phyloP scores from a whole-genome alignment of 495 filamentous ascomycete species.

The Amniculicola lignicola region DNA sequence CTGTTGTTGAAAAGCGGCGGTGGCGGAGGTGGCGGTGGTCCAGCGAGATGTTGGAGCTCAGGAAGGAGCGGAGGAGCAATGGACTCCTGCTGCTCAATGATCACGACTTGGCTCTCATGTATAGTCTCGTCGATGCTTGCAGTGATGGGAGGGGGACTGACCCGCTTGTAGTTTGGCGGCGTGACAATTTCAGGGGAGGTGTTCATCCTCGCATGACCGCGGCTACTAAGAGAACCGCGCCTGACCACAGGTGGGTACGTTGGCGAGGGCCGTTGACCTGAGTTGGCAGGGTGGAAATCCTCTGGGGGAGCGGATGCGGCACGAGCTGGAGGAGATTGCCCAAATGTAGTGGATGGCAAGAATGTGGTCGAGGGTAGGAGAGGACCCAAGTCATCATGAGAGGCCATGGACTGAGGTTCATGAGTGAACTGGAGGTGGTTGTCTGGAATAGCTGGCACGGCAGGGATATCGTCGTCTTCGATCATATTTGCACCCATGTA shows the following conservation, averaged over 20 bases:
- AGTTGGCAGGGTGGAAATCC: conserved; percentile 19
- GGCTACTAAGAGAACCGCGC: conserved; percentile 29
- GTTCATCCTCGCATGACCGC: conserved; percentile 27
- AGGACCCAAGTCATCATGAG: conserved; percentile 33
- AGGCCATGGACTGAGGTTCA: neutral
- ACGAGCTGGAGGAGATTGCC: conserved; percentile 30
- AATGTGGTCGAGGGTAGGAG: conserved; percentile 35
- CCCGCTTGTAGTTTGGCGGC: conserved; percentile 28
- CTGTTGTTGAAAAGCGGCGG: conserved; percentile 51
- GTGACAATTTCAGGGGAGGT: conserved; percentile 27
- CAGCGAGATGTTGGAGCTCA: conserved; percentile 80
- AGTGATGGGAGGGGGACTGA: conserved; percentile 31
- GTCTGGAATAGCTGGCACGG: conserved; percentile 65
- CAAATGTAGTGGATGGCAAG: conserved; percentile 35
- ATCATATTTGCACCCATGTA: conserved; percentile 55
- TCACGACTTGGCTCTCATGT: conserved; percentile 42
- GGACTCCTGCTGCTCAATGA: conserved; percentile 37
- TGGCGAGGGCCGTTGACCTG: conserved; percentile 11
- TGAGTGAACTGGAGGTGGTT: conserved; percentile 27
- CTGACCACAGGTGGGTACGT: conserved; percentile 19
- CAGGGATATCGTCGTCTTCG: conserved; percentile 55
- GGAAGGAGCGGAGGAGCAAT: conserved; percentile 62
- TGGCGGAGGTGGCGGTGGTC: conserved; percentile 63
- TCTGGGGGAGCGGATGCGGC: conserved; percentile 43
- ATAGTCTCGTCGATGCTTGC: conserved; percentile 66